Evolutionary conservation across 2,329 filamentous ascomycete genomes (phyloP).

Genomic region (Thermothelomyces thermophilus): DNA sequence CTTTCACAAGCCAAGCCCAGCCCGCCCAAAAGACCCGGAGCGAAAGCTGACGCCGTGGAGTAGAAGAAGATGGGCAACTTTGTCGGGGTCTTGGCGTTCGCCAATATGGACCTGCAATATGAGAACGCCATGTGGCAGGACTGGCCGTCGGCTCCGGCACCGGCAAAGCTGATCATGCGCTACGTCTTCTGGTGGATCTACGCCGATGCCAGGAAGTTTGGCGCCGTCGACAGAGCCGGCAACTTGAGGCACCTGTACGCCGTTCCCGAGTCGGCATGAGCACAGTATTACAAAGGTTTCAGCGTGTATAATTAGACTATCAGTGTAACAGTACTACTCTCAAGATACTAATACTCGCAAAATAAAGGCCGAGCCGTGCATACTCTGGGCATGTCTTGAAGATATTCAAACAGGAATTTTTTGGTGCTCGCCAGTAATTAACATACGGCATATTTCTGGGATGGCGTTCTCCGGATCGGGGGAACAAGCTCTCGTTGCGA

Average conservation of each 20-base stretch:
- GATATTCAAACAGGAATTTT: background rate
- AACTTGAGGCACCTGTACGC: conserved; percentile 25
- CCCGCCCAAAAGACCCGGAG: no score
- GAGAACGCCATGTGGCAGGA: conserved; percentile 30
- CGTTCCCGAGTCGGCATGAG: conserved; percentile 12
- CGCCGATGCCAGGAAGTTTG: conserved; percentile 26
- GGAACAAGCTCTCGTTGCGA: no score
- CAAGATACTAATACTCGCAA: no score
- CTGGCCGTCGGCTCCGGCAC: conserved; percentile 22
- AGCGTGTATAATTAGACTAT: background rate
- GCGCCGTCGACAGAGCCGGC: conserved; percentile 22
- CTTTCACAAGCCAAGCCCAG: no score
- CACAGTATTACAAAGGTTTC: no score
- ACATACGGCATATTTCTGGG: no score
- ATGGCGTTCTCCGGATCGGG: no score
- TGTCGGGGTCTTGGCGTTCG: conserved; percentile 20
- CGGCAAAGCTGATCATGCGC: conserved; percentile 20
- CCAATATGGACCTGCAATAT: conserved; percentile 23
- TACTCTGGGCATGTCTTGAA: no score
- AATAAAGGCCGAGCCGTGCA: no score
- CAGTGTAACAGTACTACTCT: background rate
- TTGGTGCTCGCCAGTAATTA: background rate
- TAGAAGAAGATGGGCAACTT: conserved; percentile 22
- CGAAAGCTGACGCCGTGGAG: background rate
- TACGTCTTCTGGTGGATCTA: conserved; percentile 22